Evolutionary conservation across 108 stramenopile species (phyloP), one percentile per base, ranked within the genome.

Genomic region (Nitzschia sp.): DNA sequence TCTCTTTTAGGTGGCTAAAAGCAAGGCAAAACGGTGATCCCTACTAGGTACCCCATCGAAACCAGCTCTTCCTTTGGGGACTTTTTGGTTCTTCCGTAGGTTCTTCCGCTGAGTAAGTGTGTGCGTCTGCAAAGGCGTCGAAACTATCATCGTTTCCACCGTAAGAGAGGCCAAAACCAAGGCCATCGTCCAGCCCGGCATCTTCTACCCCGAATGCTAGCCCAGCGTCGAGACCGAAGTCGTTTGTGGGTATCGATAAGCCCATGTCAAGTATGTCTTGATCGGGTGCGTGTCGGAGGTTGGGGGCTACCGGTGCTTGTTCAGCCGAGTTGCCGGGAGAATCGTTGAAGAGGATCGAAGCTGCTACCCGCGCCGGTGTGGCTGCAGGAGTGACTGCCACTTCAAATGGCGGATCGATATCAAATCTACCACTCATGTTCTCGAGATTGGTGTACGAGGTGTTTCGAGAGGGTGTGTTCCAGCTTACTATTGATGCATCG

Each of bases 401-500:
- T 30, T 13, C 48, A 54, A 55, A 38, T 21, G 33, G 27, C 8
- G 33, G 48, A 33, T 64, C 27, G 9, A 23, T 41, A 41, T 25
- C 36, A 41, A 44, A 27, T 15, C 13, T 16, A 50, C 48, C 48
- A 25, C 19, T 33, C 32, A 55, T 26, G 13, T 58, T 46, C n/a
- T 53, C 53, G 38, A 54, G 36, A 3, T 25, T 25, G 1, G 21
- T 35, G 22, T 13, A 55, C 15, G 52, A 21, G 0, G 66, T 26
- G 23, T 1, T 41, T 23, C 31, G 26, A 28, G 46, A 47, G 29
- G 54, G 33, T 28, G 46, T 38, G 57, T 50, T 59, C 64, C 73
- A 53, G n/a, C 64, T 67, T 4, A 19, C 53, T 23, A 74, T 56
- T 25, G 73, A 74, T 28, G 45, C 63, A 44, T 74, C 73, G 28